Base-by-base conservation (phyloP, 306 rosid species). In the Cercis canadensis region DNA sequence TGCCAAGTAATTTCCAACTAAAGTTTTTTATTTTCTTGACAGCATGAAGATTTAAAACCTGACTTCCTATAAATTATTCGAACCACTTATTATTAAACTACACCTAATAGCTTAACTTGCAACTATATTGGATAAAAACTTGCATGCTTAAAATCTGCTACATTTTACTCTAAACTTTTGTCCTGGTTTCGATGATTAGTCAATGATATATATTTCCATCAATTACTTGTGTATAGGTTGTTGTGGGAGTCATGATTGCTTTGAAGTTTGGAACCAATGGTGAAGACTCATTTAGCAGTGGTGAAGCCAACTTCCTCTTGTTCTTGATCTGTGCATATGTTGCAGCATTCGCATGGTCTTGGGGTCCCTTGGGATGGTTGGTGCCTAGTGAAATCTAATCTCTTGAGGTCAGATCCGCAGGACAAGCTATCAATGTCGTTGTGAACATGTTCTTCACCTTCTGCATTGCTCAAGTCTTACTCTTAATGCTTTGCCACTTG, bases 281-380 rank as follows among this genome's bases (percentile, higher is more conserved):
- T 2, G 53, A 77, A 11, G 91, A 87, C 0, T n/a, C 79, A 12
- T 45, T 88, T 6, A 15, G 64, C 17, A 47, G 14, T 17, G 71
- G 52, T 0, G 70, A 73, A 18, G 85, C 86, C 0, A 24, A 83
- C 56, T 5, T 80, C 7, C 64, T 85, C 7, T 13, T 87, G 53
- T 32, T 80, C 43, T 70, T 89, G 3, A 81, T n/a, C n/a, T n/a
- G n/a, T n/a, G n/a, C n/a, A n/a, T n/a, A n/a, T n/a, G n/a, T n/a
- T n/a, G n/a, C n/a, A 1, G 88, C 86, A 16, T 89, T 58, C 41
- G 92, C 89, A 0, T 87, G 96, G 96, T 89, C 92, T 3, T 89
- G 89, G 89, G 90, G 92, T 4, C 92, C 90, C 8, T 24, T 89
- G n/a, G 92, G 89, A 1, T 89, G 90, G 96, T 61, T 85, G 45